Evolutionary conservation across 495 filamentous ascomycete species (phyloP), one percentile per base, ranked within the genome.

Genomic region (Tuber umbilicatum): DNA sequence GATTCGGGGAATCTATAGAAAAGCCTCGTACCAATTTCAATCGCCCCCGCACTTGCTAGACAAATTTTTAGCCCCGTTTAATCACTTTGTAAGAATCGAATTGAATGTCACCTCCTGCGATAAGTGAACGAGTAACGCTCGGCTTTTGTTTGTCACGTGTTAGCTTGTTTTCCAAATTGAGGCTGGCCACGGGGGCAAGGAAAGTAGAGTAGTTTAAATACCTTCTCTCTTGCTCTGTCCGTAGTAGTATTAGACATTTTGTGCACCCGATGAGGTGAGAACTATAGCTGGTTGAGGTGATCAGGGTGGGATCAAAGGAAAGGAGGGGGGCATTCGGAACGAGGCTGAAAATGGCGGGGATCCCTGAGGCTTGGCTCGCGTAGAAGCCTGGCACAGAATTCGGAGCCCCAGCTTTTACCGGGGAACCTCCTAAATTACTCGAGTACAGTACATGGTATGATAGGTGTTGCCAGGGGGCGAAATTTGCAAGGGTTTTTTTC

Each of bases 21-120:
- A 37, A 76, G 16, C 2, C 4, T 69, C 71, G 78, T 86, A 94
- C 93, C 90, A 86, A 99, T 98, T 84, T 99, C 95, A 75, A 97
- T 89, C 71, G 95, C 95, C 81, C 95, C 95, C 64, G 95, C 95
- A 31, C 91, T 91, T 72, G 93, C 81, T 82, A 12, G 68, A 68
- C 69, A 74, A 47, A 40, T 70, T 69, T 23, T 72, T 68, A 41
- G 73, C 64, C 38, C 40, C n/a, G 64, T 41, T 73, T 73, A 76
- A 68, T 80, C 39, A 73, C 67, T 50, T 38, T 70, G 41, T 9
- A 40, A 14, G 71, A 70, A 70, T 35, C 37, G 60, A 27, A 14
- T 35, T 42, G 21, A 21, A 55, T 67, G 72, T 70, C 27, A 81
- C 79, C 74, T 81, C 80, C 80, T 70, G 80, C 80, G 70, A 81